Conservation (phyloP, 164 flowering plant genomes). For the Stephania yunnanensis region DNA sequence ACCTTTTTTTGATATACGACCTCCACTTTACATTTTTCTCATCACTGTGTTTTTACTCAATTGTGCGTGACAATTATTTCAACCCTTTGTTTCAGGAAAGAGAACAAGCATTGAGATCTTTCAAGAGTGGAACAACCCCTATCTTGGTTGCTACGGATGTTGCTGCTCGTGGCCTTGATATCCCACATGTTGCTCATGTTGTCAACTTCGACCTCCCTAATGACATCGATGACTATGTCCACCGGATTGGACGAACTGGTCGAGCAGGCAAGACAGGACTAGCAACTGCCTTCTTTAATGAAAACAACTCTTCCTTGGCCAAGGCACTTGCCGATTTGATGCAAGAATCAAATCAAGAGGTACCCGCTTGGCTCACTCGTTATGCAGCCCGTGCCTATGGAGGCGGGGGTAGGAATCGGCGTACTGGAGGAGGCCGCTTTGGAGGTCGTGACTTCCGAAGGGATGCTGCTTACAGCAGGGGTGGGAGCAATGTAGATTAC, state of each 20-base stretch:
- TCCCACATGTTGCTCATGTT: slow-evolving; percentile 75
- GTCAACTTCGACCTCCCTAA: slow-evolving; percentile 78
- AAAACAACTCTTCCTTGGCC: slow-evolving; percentile 48
- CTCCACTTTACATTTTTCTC: background rate
- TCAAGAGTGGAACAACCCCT: slow-evolving; percentile 62
- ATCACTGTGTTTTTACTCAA: background rate
- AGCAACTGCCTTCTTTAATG: slow-evolving; percentile 78
- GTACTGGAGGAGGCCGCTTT: slow-evolving; percentile 62
- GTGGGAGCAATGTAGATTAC: slow-evolving; percentile 30
- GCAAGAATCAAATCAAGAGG: slow-evolving; percentile 73
- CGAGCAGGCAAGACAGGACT: slow-evolving; percentile 62
- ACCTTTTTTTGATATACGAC: background rate
- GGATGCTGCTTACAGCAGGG: slow-evolving; percentile 37
- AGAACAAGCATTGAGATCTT: slow-evolving; percentile 61
- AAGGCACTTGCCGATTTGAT: slow-evolving; percentile 50
- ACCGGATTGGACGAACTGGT: slow-evolving; percentile 69
- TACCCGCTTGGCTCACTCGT: slow-evolving; percentile 58
- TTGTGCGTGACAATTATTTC: background rate
- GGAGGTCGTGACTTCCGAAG: slow-evolving; percentile 65
- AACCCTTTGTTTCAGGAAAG: slow-evolving; percentile 42
- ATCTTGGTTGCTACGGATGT: slow-evolving; percentile 78
- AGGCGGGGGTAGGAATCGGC: slow-evolving; percentile 46
- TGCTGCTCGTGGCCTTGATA: slow-evolving; percentile 81
- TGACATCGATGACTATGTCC: slow-evolving; percentile 77
- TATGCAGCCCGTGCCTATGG: slow-evolving; percentile 52